A percentile compares a stretch with the other conserved stretches of the same genome.
phyloP scores from a whole-genome alignment of 2,329 filamentous ascomycete species.

The Teratosphaeria nubilosa region DNA sequence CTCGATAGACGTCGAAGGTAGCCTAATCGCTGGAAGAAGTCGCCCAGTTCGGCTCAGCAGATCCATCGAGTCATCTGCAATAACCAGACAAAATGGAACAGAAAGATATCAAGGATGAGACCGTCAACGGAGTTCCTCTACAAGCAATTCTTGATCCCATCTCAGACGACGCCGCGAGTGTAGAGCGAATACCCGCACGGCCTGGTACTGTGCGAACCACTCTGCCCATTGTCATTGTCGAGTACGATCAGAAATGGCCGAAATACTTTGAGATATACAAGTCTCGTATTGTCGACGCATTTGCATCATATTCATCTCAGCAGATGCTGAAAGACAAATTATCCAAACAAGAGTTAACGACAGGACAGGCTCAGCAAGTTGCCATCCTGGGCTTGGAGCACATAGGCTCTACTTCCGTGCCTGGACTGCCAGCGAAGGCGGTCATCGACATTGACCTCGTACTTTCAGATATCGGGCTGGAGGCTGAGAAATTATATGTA shows the following conservation, averaged over 20 bases:
- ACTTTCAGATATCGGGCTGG: constrained; percentile 15
- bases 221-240: constrained; percentile 23
- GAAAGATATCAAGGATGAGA: neutral
- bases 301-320: constrained; percentile 8
- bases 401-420: constrained; percentile 43
- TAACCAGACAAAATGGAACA: neutral
- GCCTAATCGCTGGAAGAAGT: neutral
- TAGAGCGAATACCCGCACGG: neutral
- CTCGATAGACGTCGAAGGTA: neutral
- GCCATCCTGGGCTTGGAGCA: constrained; percentile 33
- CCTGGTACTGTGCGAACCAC: neutral
- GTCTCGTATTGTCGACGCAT: constrained; percentile 26
- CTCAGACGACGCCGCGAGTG: neutral
- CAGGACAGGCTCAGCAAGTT: neutral
- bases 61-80: neutral
- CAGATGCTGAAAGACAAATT: neutral
- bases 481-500: constrained; percentile 27
- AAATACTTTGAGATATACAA: constrained; percentile 23
- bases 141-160: neutral
- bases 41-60: too few relatives aligned
- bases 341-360: neutral
- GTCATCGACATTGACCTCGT: constrained; percentile 45
- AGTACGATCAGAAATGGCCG: constrained; percentile 31
- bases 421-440: constrained; percentile 40
- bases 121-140: neutral